These are phyloP conservation scores for Thuidium tamariscinum DNA, from an alignment of 225 moss, liverwort and hornwort species.

Conservation along the genomic window DNA sequence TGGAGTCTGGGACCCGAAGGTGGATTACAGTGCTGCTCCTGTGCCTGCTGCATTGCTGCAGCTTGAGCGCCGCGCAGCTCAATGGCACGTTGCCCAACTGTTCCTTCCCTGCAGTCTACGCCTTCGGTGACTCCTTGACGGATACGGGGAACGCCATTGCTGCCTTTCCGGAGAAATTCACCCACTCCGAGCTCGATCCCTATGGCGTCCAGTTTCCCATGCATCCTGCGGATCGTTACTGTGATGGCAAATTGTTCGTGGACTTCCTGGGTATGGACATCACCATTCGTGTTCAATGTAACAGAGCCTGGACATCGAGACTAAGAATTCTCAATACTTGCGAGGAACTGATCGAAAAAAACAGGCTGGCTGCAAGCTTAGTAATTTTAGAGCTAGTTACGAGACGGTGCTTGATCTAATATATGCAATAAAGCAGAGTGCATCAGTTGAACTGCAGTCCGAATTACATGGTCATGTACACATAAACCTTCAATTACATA, in stretches of 20 bases:
- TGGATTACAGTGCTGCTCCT: not conserved
- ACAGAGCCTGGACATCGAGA: not conserved
- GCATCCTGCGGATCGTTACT: slow-evolving; percentile 25
- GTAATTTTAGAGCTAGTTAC: not conserved
- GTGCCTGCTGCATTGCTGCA: not conserved
- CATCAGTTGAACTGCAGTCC: not conserved
- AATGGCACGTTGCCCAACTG: slow-evolving; percentile 2
- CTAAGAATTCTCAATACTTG: not conserved
- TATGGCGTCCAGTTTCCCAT: slow-evolving; percentile 13
- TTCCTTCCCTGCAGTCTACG: slow-evolving; percentile 16
- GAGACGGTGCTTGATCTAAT: not conserved
- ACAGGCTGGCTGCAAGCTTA: not conserved
- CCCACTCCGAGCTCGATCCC: not conserved
- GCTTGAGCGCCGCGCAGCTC: not conserved
- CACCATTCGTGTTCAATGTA: not conserved
- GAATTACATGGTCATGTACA: not conserved
- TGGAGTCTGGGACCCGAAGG: not conserved
- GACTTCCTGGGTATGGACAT: slow-evolving; percentile 11
- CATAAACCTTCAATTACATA: too few species aligned
- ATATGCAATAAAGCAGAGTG: not conserved
- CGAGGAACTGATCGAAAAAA: not conserved
- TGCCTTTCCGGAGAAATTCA: slow-evolving; percentile 10
- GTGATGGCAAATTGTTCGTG: slow-evolving; percentile 14
- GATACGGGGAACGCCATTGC: slow-evolving; percentile 25
- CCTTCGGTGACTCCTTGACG: slow-evolving; percentile 32